phyloP scores from a whole-genome alignment of 2,329 filamentous ascomycete genomes.

The Amylocarpus encephaloides region DNA sequence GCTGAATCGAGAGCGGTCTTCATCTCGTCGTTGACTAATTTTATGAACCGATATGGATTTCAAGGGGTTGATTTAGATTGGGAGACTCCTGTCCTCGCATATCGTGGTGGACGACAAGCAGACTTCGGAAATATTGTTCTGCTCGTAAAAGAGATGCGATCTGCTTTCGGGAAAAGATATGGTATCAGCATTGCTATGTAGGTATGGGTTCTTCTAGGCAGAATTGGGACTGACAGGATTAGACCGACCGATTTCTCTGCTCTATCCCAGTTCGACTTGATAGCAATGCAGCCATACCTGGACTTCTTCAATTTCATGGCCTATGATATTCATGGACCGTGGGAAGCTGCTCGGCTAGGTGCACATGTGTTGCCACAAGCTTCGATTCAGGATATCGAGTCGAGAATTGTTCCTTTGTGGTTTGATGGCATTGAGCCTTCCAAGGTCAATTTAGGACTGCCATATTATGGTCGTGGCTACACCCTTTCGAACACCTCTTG shows the following conservation, averaged over 20 bases:
- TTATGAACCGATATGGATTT: slow-evolving; percentile 35
- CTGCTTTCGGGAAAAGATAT: slow-evolving; percentile 33
- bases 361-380: slow-evolving; percentile 35
- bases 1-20: slow-evolving; percentile 31
- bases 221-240: not conserved
- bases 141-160: slow-evolving; percentile 27
- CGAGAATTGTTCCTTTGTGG: slow-evolving; percentile 36
- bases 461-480: slow-evolving; percentile 42
- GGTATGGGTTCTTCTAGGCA: not conserved
- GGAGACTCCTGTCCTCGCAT: slow-evolving; percentile 37
- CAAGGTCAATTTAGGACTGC: slow-evolving; percentile 43
- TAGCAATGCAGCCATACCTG: slow-evolving; percentile 22
- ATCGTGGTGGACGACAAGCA: slow-evolving; percentile 32
- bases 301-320: slow-evolving; percentile 34
- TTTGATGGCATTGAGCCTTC: slow-evolving; percentile 34
- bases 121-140: slow-evolving; percentile 35
- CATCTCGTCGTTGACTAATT: slow-evolving; percentile 32
- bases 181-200: slow-evolving; percentile 38
- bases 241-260: slow-evolving; percentile 31
- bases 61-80: slow-evolving; percentile 42
- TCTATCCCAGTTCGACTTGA: slow-evolving; percentile 30
- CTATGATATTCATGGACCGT: slow-evolving; percentile 37
- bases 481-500: slow-evolving; percentile 28
- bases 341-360: slow-evolving; percentile 34
- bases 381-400: slow-evolving; percentile 38